phyloP scores from a whole-genome alignment of 2,329 filamentous ascomycete species.

The Aspergillus unguis region DNA sequence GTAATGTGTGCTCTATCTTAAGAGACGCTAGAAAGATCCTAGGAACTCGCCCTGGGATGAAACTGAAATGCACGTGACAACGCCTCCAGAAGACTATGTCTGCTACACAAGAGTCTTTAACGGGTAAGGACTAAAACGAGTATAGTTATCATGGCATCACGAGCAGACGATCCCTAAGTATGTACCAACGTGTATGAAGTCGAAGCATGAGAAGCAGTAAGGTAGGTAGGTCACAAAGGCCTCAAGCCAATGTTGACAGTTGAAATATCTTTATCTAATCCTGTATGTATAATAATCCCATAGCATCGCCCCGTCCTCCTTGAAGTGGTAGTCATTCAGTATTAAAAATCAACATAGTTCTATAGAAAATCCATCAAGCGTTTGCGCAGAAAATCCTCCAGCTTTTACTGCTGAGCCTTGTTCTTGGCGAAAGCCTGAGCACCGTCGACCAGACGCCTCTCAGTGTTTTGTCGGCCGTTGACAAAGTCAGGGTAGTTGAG shows the following conservation, averaged over 20 bases:
- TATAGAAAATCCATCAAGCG: slow-evolving; percentile 13
- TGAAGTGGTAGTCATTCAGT: slow-evolving; percentile 16
- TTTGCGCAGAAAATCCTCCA: slow-evolving; percentile 7
- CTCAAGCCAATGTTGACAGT: slow-evolving; percentile 16
- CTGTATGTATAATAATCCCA: neutral
- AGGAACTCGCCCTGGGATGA: too few species aligned
- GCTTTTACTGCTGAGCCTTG: slow-evolving; percentile 28
- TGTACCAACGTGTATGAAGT: neutral
- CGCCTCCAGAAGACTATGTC: too few species aligned
- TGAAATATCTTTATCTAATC: slow-evolving; percentile 17
- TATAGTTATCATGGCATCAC: too few species aligned
- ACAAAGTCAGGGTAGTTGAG: slow-evolving; percentile 97
- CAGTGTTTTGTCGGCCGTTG: slow-evolving; percentile 65
- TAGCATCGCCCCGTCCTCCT: slow-evolving; percentile 5
- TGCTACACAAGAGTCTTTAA: too few species aligned
- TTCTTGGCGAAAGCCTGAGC: slow-evolving; percentile 56
- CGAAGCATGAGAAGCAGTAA: slow-evolving; percentile 7
- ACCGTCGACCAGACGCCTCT: slow-evolving; percentile 61
- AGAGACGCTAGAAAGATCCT: too few species aligned
- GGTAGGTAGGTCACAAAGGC: slow-evolving; percentile 11
- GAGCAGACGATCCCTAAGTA: too few species aligned
- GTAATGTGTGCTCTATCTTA: too few species aligned
- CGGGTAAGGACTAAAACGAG: too few species aligned
- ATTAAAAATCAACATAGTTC: slow-evolving; percentile 20
- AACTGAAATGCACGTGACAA: too few species aligned